Evolutionary conservation across 2,329 filamentous ascomycete species (phyloP), one percentile per base, ranked within the genome.

Genomic region (Orbilia ellipsospora): DNA sequence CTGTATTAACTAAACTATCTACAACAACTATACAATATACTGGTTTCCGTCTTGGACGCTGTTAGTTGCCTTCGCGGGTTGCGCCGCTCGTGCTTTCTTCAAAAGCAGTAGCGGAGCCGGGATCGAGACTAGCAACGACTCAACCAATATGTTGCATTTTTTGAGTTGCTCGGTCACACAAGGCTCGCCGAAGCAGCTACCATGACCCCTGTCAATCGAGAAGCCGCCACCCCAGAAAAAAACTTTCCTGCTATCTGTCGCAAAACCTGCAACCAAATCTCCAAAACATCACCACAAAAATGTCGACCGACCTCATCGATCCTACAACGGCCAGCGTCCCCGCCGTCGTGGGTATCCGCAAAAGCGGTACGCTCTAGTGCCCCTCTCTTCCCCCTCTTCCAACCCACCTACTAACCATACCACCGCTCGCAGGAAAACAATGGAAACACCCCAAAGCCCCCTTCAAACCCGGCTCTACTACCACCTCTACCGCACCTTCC

Each of bases 371-470:
- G 73, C 63, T 4, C 44, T 28, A 28, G 50, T n/a, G 52, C 20
- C 16, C 31, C 18, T 50, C 26, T 23, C 36, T 42, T n/a, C 8
- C 42, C 23, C 28, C 44, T 16, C 55, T 77, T 40, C 52, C 69
- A 67, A 78, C 75, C 77, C 63, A 62, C 68, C 52, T 56, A 23
- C 16, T 45, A 15, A 59, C 15, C 54, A 40, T 20, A 69, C 77
- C 63, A n/a, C 12, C 16, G 10, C 5, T 18, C 65, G 51, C 81
- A 97, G 95, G 95, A 82, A 97, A 98, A 85, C 92, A 96, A 85
- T 99, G 95, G 95, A 93, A 96, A 82, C 85, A 87, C 63, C 86
- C 88, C 28, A 94, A 93, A 82, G 92, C 90, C 77, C 89, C 95
- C 0, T 98, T 98, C 83, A 90, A 95, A 45, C 94, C 92, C 2